Evolutionary conservation across 78 protist species (phyloP).

Genomic region (Tieghemostelium lacteum): DNA sequence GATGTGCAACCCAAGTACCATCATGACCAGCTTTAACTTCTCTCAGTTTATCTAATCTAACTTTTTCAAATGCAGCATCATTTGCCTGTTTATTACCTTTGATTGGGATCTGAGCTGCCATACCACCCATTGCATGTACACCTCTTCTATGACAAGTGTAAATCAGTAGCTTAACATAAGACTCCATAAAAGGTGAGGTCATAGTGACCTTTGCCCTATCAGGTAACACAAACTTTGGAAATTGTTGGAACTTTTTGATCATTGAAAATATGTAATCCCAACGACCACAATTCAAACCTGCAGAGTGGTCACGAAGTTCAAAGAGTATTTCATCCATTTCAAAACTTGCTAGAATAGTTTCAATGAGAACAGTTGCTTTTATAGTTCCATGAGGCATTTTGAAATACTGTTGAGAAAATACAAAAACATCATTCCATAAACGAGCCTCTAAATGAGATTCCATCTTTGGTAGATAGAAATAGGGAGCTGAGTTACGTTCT

Average conservation of each 20-base stretch:
- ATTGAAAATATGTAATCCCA: conserved; percentile 88
- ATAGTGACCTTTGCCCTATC: conserved; percentile 81
- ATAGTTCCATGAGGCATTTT: conserved; percentile 78
- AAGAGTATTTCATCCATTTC: conserved; percentile 91
- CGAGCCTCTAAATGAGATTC: conserved; percentile 87
- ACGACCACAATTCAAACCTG: conserved; percentile 90
- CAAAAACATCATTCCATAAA: conserved; percentile 85
- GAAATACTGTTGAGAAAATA: conserved; percentile 45
- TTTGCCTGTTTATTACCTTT: conserved; percentile 68
- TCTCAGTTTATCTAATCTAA: conserved; percentile 79
- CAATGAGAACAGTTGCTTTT: conserved; percentile 88
- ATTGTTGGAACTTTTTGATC: conserved; percentile 82
- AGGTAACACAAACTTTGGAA: conserved; percentile 80
- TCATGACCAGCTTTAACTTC: conserved; percentile 87
- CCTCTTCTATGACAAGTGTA: conserved; percentile 89
- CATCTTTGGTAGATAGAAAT: conserved; percentile 87
- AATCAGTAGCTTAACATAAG: conserved; percentile 81
- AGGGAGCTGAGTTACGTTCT: conserved; percentile 62
- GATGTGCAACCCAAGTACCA: conserved; percentile 90
- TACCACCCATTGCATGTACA: conserved; percentile 89
- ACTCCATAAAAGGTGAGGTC: conserved; percentile 84
- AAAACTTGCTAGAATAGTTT: conserved; percentile 86
- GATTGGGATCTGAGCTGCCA: conserved; percentile 91
- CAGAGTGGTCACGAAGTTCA: conserved; percentile 83
- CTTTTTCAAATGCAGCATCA: conserved; percentile 86